Conservation (phyloP, 2,329 filamentous ascomycete genomes). For the Colletotrichum chrysophilum region DNA sequence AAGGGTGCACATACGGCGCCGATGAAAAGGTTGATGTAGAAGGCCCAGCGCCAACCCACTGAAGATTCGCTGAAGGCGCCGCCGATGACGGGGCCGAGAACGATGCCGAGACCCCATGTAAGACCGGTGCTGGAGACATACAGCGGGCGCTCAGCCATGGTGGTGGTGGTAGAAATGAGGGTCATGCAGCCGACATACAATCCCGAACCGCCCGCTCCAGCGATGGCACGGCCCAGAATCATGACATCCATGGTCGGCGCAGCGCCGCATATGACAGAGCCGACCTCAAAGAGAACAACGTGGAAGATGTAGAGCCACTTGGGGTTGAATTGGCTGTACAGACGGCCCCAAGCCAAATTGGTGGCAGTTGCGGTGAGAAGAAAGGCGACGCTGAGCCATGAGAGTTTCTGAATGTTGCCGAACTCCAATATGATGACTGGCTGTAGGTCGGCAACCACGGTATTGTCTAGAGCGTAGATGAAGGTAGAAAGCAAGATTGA, state of each 20-base stretch:
- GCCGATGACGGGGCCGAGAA: slow-evolving; percentile 45
- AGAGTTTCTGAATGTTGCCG: slow-evolving; percentile 34
- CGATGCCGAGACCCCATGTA: slow-evolving; percentile 47
- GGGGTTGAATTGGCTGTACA: slow-evolving; percentile 34
- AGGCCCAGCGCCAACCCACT: slow-evolving; percentile 46
- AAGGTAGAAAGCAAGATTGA: slow-evolving; percentile 23
- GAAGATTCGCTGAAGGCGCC: slow-evolving; percentile 43
- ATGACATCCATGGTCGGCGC: slow-evolving; percentile 44
- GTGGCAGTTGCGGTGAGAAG: background rate
- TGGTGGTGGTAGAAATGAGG: background rate
- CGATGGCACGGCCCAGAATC: slow-evolving; percentile 48
- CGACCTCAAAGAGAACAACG: slow-evolving; percentile 39
- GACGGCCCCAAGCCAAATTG: slow-evolving; percentile 29
- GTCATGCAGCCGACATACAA: slow-evolving; percentile 9
- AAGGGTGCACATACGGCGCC: slow-evolving; percentile 36
- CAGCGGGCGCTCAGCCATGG: background rate
- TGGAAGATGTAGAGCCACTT: slow-evolving; percentile 34
- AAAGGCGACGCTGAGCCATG: slow-evolving; percentile 41
- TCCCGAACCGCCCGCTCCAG: slow-evolving; percentile 39
- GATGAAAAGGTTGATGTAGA: slow-evolving; percentile 60
- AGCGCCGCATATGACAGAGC: slow-evolving; percentile 41
- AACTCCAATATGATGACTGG: background rate
- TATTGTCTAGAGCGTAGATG: slow-evolving; percentile 46
- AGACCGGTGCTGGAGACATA: slow-evolving; percentile 27
- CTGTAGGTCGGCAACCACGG: slow-evolving; percentile 37